phyloP scores from a whole-genome alignment of 306 rosid species.

The Vigna nakashimae region DNA sequence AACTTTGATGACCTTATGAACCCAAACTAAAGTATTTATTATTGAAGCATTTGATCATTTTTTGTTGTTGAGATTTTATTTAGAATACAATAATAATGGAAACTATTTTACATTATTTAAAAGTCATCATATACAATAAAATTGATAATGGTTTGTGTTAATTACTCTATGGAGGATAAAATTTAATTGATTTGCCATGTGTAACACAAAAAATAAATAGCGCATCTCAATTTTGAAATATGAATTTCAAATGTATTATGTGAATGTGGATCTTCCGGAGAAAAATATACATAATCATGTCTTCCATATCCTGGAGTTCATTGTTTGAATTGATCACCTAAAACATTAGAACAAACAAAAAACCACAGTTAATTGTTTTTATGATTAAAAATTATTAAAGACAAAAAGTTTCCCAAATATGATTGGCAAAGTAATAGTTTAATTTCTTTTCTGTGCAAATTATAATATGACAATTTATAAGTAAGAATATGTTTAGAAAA shows the following conservation, averaged over 20 bases:
- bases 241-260: neutral
- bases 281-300: neutral
- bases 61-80: too few species aligned
- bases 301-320: conserved; percentile 9
- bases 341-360: neutral
- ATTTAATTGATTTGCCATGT: too few species aligned
- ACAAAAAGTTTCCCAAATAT: neutral
- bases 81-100: too few species aligned
- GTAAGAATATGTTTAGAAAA: neutral
- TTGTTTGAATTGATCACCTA: conserved; percentile 46
- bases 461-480: neutral
- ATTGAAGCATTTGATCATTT: too few species aligned
- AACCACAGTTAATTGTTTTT: neutral
- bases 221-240: neutral
- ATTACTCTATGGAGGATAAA: neutral
- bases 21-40: too few species aligned
- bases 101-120: too few species aligned
- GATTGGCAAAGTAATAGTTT: neutral
- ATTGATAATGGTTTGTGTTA: neutral
- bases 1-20: too few species aligned
- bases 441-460: neutral
- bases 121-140: too few species aligned
- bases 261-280: neutral
- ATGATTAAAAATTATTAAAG: neutral
- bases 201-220: neutral